phyloP scores from a whole-genome alignment of 306 rosid genomes.

The Prunus mongolica region DNA sequence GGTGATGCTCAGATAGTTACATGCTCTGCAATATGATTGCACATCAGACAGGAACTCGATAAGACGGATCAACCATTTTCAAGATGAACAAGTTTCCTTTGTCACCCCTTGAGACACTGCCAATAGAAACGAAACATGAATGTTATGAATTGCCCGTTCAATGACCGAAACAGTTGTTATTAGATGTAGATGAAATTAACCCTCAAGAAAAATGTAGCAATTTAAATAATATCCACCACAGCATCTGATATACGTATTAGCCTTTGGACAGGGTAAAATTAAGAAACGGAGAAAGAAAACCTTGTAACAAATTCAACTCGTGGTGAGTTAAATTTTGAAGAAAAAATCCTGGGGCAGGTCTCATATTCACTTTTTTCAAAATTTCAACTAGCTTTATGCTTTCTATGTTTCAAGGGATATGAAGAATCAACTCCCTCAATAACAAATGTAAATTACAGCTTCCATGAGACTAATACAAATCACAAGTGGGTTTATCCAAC shows the following conservation, averaged over 20 bases:
- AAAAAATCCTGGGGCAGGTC: not conserved
- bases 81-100: constrained; percentile 85
- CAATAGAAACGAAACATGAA: not conserved
- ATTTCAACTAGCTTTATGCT: not conserved
- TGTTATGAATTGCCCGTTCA: not conserved
- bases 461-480: not conserved
- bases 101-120: constrained; percentile 92
- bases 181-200: not conserved
- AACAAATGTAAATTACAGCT: not conserved
- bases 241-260: not conserved
- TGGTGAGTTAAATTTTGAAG: not conserved
- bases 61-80: constrained; percentile 85
- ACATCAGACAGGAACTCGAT: constrained; percentile 60
- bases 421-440: not conserved
- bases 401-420: not conserved
- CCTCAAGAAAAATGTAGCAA: not conserved
- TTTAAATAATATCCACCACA: not conserved
- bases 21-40: not conserved
- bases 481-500: not conserved
- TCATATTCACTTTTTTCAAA: not conserved
- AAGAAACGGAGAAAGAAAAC: not conserved
- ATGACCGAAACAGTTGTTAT: too few species aligned
- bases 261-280: not conserved
- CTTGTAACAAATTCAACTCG: not conserved
- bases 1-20: not conserved